Evolutionary conservation across 306 rosid species (phyloP), one percentile per base, ranked within the genome.

Genomic region (Gynostemma pentaphyllum): DNA sequence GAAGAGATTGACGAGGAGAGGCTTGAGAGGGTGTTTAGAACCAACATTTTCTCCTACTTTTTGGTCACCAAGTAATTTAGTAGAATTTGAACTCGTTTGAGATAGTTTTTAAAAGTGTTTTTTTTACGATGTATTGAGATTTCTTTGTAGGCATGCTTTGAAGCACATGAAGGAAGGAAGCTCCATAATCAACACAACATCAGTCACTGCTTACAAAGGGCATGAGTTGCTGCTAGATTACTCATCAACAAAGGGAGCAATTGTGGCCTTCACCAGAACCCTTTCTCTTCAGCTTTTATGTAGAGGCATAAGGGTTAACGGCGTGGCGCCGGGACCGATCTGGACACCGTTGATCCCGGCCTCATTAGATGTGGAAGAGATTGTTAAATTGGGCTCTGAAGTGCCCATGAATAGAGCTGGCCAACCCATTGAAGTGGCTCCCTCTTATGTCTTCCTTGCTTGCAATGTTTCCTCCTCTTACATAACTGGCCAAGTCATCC

Each of bases 91-190:
- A n/a, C n/a, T n/a, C n/a, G n/a, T n/a, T n/a, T n/a, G n/a, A 83
- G 75, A 82, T 73, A 72, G 4, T 5, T 47, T 45, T 2, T 18
- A 10, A 45, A n/a, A 45, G 21, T 45, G 13, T 41, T 41, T 45
- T n/a, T n/a, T n/a, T n/a, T n/a, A n/a, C n/a, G n/a, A n/a, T n/a
- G n/a, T n/a, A n/a, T n/a, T n/a, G n/a, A n/a, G n/a, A n/a, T n/a
- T n/a, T n/a, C n/a, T 2, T 1, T 4, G 9, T n/a, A 78, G 86
- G 82, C 86, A 81, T 69, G 84, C 86, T 1, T 16, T 84, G 72
- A 78, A 74, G 81, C 82, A 81, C 74, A 78, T 84, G 86, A 78
- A 70, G 52, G 79, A 81, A 72, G 87, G 90, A 42, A 76, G 87
- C 32, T 66, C 70, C 15, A 81, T 84, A 36, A 84, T 84, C 45